Conservation (phyloP, 2,329 filamentous ascomycete genomes). For the Metarhizium brunneum region DNA sequence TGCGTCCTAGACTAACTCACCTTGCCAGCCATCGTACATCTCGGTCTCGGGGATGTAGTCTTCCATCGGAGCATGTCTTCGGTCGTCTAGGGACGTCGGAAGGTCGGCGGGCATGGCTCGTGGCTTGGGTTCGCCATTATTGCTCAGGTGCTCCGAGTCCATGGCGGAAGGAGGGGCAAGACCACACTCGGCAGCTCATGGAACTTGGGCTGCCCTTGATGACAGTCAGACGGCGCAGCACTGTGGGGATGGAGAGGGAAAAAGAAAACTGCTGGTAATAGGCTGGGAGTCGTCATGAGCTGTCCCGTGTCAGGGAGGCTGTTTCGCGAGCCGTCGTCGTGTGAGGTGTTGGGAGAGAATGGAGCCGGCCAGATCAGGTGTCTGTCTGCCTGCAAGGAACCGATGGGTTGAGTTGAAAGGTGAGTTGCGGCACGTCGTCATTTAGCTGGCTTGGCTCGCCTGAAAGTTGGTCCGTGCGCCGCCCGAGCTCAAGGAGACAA, state of each 20-base stretch:
- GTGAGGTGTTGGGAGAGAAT: not conserved
- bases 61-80: constrained; percentile 57
- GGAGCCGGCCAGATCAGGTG: not conserved
- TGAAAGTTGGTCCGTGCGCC: constrained; percentile 1
- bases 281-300: not conserved
- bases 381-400: not conserved
- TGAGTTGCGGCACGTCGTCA: not conserved
- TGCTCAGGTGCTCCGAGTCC: constrained; percentile 46
- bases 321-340: not conserved
- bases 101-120: constrained; percentile 68
- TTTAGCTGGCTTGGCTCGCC: not conserved
- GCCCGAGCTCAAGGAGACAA: not conserved
- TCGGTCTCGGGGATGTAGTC: constrained; percentile 71
- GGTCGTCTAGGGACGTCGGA: constrained; percentile 85
- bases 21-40: constrained; percentile 99
- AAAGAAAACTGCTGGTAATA: not conserved
- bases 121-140: constrained; percentile 31
- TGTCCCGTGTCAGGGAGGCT: not conserved
- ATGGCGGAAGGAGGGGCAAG: constrained; percentile 38
- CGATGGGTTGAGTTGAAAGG: not conserved
- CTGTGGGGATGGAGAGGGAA: not conserved
- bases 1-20: constrained; percentile 31
- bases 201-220: constrained; percentile 10
- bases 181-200: constrained; percentile 24
- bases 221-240: not conserved